Percentiles rank a stretch among this genome's conserved stretches.
These are phyloP conservation scores for Cystobasidium sp. DNA, from an alignment of 1,284 basidiomycete genomes.

Conservation along the genomic window DNA sequence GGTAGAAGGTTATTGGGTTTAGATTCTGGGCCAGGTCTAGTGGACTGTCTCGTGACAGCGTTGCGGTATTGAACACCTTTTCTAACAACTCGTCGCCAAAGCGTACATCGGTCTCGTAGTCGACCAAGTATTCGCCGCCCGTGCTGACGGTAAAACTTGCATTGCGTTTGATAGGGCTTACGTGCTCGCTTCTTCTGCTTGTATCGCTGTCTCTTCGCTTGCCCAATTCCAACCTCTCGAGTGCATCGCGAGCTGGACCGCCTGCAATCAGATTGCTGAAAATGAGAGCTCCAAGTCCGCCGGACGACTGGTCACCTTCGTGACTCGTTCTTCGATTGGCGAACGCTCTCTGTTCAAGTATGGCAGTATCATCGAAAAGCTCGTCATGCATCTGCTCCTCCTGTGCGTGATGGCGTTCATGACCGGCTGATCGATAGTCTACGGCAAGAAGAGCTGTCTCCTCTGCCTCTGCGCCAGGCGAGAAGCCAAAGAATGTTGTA, in stretches of 20 bases:
- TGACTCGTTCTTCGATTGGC: background rate
- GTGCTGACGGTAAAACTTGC: conserved; percentile 16
- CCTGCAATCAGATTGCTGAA: conserved; percentile 23
- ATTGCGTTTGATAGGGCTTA: conserved; percentile 21
- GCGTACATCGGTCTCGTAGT: conserved; percentile 38
- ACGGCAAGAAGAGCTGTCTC: conserved; percentile 25
- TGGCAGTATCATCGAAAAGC: conserved; percentile 13
- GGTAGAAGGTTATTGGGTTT: background rate
- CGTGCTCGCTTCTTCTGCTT: background rate
- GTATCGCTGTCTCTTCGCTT: conserved; percentile 15
- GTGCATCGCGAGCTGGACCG: conserved; percentile 6
- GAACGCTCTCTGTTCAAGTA: conserved; percentile 22
- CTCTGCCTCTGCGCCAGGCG: conserved; percentile 16
- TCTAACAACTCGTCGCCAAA: conserved; percentile 40
- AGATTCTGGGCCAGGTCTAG: background rate
- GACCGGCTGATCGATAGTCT: conserved; percentile 21
- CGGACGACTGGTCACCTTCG: conserved; percentile 6
- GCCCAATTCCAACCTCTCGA: conserved; percentile 29
- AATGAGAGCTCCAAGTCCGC: conserved; percentile 26
- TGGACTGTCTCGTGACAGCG: too few relatives aligned
- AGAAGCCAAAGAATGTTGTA: conserved; percentile 23
- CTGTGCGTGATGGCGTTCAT: background rate
- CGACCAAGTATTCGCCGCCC: conserved; percentile 26
- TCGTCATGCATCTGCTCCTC: conserved; percentile 13
- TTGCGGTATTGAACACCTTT: background rate